Conservation (phyloP, 495 filamentous ascomycete species). For the Penicillium silybi region DNA sequence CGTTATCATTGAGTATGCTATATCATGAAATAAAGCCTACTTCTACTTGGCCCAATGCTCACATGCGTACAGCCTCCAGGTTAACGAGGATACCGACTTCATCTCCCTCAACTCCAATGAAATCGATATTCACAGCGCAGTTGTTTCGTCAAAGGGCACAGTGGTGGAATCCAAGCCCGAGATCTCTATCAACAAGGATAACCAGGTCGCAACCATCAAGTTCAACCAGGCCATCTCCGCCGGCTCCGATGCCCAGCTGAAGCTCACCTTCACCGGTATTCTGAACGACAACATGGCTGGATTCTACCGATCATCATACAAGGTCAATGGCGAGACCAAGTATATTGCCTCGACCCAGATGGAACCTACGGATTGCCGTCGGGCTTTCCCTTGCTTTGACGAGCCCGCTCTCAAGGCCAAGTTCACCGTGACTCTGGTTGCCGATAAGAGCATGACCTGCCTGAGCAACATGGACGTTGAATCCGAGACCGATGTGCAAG, state of each 20-base stretch:
- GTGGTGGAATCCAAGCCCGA: conserved; percentile 50
- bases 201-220: conserved; percentile 57
- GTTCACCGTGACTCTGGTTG: conserved; percentile 62
- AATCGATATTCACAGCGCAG: conserved; percentile 75
- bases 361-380: conserved; percentile 62
- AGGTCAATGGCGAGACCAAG: conserved; percentile 52
- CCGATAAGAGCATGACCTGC: conserved; percentile 59
- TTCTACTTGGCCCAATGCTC: neutral
- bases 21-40: neutral
- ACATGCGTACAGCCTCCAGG: conserved; percentile 56
- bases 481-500: conserved; percentile 51
- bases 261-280: conserved; percentile 56
- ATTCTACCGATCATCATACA: conserved; percentile 66
- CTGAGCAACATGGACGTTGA: conserved; percentile 68
- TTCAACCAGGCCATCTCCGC: conserved; percentile 55
- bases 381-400: conserved; percentile 68
- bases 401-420: conserved; percentile 66
- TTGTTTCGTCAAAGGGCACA: conserved; percentile 48
- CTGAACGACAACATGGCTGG: conserved; percentile 67
- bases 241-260: conserved; percentile 57
- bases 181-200: conserved; percentile 53
- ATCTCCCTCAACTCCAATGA: conserved; percentile 86
- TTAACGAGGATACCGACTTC: conserved; percentile 77
- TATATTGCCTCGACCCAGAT: conserved; percentile 65
- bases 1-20: conserved; percentile 60